Evolutionary conservation across 768 basidiomycete genomes (phyloP), one percentile per base, ranked within the genome.

Genomic region (Termitomyces sp.): DNA sequence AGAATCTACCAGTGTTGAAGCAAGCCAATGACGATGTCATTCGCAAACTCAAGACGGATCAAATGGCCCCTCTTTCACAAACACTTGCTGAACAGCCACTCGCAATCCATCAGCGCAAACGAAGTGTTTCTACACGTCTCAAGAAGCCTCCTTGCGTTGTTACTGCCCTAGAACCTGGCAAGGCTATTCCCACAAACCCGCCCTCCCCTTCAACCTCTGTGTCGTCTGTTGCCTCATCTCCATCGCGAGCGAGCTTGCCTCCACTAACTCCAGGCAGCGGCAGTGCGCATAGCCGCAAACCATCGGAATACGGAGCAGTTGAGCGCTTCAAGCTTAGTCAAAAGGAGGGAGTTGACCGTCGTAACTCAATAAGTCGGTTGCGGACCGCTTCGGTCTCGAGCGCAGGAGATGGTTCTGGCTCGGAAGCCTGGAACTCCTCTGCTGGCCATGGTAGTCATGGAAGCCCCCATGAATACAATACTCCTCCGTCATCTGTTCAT

Each of bases 11-110:
- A 0, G 83, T 97, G 7, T 75, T 98, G 70, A 99, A 98, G 74
- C 94, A 98, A 71, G 94, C 93, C 17, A 99, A 99, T 69, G 97
- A 99, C 71, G 95, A 98, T 67, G 86, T 98, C 63, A 97, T 99
- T 63, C 86, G 92, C 59, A 97, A 98, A 72, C 78, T 98, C 66
- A 89, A 91, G 72, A 91, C 90, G 2, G 96, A 98, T 61, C 91
- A 93, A 65, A 82, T 94, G 73, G 74, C 81, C 0, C 91, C 92
- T 12, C 78, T 94, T 42, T 73, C 83, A 0, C 89, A 93, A 61
- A 77, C 90, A 6, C 74, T 91, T 58, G 78, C 85, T 5, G 86
- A 94, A 64, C 80, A 87, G 23, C 49, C 58, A 9, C 49, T 73
- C 10, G 75, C 71, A 54, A 69, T 78, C 46, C 86, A 86, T 64